phyloP scores from a whole-genome alignment of 129 eudicot species.

The Flaveria brownii region DNA sequence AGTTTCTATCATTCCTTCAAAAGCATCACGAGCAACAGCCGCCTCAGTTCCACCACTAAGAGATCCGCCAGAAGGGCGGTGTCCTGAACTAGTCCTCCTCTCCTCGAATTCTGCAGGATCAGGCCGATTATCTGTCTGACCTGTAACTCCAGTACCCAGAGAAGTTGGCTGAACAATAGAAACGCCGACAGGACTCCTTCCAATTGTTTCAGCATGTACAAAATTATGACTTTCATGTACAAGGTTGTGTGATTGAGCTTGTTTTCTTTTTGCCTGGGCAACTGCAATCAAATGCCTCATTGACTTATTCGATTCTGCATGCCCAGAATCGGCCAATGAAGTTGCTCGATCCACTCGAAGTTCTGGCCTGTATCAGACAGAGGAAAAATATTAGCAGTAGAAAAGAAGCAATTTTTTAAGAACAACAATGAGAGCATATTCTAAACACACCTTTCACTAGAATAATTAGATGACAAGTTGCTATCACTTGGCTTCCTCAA shows the following conservation, averaged over 20 bases:
- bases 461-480: conserved; percentile 22
- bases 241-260: conserved; percentile 62
- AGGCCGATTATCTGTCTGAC: conserved; percentile 47
- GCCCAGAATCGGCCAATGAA: conserved; percentile 43
- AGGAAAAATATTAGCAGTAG: conserved; percentile 24
- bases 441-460: conserved; percentile 52
- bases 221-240: conserved; percentile 35
- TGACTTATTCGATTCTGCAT: conserved; percentile 56
- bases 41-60: conserved; percentile 93
- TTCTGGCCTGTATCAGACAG: conserved; percentile 49
- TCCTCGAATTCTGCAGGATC: conserved; percentile 68
- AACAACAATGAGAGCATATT: background rate
- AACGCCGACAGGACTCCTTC: conserved; percentile 51
- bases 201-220: conserved; percentile 39
- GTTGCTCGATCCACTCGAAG: conserved; percentile 41
- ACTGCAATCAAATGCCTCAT: conserved; percentile 85
- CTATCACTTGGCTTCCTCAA: conserved; percentile 37
- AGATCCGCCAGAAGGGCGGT: conserved; percentile 56
- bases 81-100: conserved; percentile 62
- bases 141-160: conserved; percentile 35
- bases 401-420: conserved; percentile 1
- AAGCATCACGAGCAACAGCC: conserved; percentile 87
- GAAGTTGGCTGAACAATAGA: conserved; percentile 39
- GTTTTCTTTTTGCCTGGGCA: conserved; percentile 84
- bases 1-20: conserved; percentile 81